Conservation (phyloP, 139 green algal genomes). For the Closterium sp. region DNA sequence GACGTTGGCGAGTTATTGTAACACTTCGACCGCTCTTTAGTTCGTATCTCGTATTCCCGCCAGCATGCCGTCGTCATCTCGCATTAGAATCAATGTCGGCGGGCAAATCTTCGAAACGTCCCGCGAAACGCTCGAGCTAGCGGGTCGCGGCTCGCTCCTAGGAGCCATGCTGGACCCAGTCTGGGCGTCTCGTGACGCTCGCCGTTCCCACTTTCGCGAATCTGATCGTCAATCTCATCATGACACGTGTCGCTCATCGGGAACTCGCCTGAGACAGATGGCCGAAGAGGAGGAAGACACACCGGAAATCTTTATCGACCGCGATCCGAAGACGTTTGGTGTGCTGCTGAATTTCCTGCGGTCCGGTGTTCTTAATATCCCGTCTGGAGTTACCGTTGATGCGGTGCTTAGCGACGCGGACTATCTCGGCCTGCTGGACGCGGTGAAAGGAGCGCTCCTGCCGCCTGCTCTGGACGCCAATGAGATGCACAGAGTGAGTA, state of each 20-base stretch:
- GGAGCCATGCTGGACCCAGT: conserved; percentile 2
- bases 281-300: not conserved
- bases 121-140: not conserved
- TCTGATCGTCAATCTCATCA: not conserved
- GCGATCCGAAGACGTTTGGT: not conserved
- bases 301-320: not conserved
- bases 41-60: not conserved
- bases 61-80: not conserved
- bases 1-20: too few relatives aligned
- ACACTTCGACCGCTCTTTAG: not conserved
- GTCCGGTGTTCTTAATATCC: not conserved
- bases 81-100: not conserved
- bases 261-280: not conserved
- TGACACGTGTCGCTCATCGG: not conserved
- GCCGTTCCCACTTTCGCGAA: not conserved
- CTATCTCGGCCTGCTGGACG: conserved; percentile 11
- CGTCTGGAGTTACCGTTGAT: not conserved
- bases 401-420: not conserved
- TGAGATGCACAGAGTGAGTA: not conserved
- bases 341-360: not conserved
- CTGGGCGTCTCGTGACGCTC: not conserved
- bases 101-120: conserved; percentile 3
- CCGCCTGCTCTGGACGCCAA: not conserved
- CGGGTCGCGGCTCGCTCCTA: not conserved
- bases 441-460: not conserved